A percentile compares a stretch with the other conserved stretches of the same genome.
These are phyloP conservation scores for Tetrahymena malaccensis DNA, from an alignment of 73 alveolate genomes.

Conservation along the genomic window DNA sequence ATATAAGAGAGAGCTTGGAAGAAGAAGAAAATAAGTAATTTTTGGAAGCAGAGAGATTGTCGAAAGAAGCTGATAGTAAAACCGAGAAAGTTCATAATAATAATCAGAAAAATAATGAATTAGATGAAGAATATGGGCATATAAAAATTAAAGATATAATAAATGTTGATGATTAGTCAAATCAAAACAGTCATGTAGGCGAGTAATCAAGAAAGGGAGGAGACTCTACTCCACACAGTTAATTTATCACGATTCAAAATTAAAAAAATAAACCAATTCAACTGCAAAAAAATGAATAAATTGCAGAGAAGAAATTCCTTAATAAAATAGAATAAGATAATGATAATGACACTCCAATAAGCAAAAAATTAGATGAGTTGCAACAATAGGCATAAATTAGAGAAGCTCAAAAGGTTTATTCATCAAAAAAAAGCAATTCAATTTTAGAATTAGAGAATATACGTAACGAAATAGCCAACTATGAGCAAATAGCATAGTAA, in stretches of 20 bases:
- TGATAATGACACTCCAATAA: background rate
- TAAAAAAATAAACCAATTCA: background rate
- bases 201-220: background rate
- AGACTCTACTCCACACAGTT: background rate
- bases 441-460: background rate
- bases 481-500: background rate
- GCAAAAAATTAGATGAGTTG: background rate
- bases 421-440: background rate
- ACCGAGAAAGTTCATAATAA: background rate
- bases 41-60: background rate
- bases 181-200: background rate
- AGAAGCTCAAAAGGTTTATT: background rate
- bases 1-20: background rate
- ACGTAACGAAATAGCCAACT: background rate
- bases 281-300: background rate
- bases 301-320: background rate
- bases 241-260: background rate
- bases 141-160: background rate
- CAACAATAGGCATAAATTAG: background rate
- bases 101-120: background rate
- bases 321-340: background rate
- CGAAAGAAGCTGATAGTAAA: background rate
- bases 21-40: background rate
- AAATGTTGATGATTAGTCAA: background rate
- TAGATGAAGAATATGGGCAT: background rate